Base-by-base conservation (phyloP, 2,329 filamentous ascomycete genomes). In the Alternaria sp. region DNA sequence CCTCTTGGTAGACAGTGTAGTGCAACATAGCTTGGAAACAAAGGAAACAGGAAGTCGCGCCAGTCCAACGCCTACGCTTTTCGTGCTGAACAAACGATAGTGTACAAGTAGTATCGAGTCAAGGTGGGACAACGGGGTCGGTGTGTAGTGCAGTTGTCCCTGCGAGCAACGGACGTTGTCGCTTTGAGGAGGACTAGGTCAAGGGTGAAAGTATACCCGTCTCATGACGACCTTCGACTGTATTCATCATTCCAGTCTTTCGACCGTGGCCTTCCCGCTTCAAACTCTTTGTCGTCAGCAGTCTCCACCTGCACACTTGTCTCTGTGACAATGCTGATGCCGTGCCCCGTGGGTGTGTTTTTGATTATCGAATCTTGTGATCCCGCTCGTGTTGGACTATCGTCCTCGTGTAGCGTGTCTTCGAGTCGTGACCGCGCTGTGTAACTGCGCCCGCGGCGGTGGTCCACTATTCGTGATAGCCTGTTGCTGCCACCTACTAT, bases 291-390 rank as follows among this genome's bases (percentile, higher is more conserved):
- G 17, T 71, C 63, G 23, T 51, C 59, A 6, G 69, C 53, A 6
- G 67, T 65, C 57, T 79, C 75, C 15, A 79, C 68, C 36, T 79
- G 74, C 8, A 80, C 75, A 49, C 76, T 75, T 15, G 77, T 80
- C 47, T 79, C 75, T 4, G 75, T 77, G 15, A 74, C 61, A 21
- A 78, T 76, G 6, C 70, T 75, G 23, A 73, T 73, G 10, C 57
- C 63, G n/a, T 69, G 68, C 8, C 15, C 25, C 10, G 53, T n/a
- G 6, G 61, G 45, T 8, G 65, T 53, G 2, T 69, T 69, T 50
- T 77, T 77, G 36, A 78, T 74, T 8, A 80, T 79, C 12, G 72
- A 73, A 51, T 79, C 78, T 51, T 76, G 72, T 15, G 74, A 77
- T 17, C 76, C 78, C 10, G 70, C 72, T 12, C 68, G 49, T 9